Percentiles rank a stretch among this genome's conserved stretches.
Conservation (phyloP, 805 yeast species). For the Maudiozyma barnettii region DNA sequence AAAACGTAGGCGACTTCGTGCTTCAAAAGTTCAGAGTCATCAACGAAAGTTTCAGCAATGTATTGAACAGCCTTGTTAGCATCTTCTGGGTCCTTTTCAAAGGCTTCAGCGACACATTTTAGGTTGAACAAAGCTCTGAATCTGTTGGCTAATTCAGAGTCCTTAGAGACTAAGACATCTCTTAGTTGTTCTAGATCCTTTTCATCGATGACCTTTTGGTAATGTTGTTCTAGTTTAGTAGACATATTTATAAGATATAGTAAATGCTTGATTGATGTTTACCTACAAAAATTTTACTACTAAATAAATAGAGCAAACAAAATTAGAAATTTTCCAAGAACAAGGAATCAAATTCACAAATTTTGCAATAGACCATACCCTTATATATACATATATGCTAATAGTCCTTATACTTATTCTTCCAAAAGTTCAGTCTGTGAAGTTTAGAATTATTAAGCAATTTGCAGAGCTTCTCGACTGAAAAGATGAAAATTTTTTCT, state of each 20-base stretch:
- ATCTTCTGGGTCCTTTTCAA: conserved; percentile 37
- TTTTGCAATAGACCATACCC: too few species aligned
- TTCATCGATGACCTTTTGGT: conserved; percentile 30
- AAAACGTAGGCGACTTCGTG: conserved; percentile 96
- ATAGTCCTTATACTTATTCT: too few species aligned
- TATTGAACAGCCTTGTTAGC: conserved; percentile 68
- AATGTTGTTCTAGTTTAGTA: conserved; percentile 30
- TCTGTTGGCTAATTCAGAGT: conserved; percentile 69
- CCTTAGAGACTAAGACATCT: conserved; percentile 56
- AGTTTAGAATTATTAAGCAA: too few species aligned
- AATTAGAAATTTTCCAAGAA: too few species aligned
- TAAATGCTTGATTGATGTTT: background rate
- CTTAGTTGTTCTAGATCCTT: conserved; percentile 54
- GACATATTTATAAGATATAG: conserved; percentile 19
- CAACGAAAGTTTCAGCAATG: conserved; percentile 75
- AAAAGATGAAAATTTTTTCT: too few species aligned
- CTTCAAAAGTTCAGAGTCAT: conserved; percentile 80
- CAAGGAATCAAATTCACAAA: too few species aligned
- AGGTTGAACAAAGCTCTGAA: conserved; percentile 91
- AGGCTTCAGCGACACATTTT: conserved; percentile 77
- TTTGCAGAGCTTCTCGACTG: too few species aligned
- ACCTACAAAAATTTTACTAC: too few species aligned
- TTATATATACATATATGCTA: too few species aligned
- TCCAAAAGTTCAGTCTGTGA: too few species aligned
- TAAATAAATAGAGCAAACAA: too few species aligned